phyloP scores from a whole-genome alignment of 129 eudicot species.

The Escallonia rubra region DNA sequence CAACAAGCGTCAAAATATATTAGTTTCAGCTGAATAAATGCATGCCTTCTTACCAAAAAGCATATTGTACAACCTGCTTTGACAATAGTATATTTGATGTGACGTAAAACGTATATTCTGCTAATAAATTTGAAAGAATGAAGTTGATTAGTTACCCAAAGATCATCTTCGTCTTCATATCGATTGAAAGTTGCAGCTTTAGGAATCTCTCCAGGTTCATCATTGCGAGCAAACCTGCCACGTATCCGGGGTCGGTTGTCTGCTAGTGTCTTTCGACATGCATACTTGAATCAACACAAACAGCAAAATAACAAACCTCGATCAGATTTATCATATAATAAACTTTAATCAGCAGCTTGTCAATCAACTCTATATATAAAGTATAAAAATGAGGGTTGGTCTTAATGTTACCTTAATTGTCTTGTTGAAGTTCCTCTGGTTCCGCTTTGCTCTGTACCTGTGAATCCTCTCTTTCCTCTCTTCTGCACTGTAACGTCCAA shows the following conservation, averaged over 20 bases:
- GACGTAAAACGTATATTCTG: too few relatives aligned
- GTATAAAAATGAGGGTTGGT: too few relatives aligned
- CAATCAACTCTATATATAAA: too few relatives aligned
- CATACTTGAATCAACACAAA: slow-evolving; percentile 39
- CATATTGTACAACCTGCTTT: too few relatives aligned
- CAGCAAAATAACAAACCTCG: neutral
- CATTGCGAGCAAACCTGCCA: slow-evolving; percentile 90
- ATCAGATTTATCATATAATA: slow-evolving; percentile 3
- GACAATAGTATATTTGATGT: too few relatives aligned
- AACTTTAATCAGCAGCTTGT: neutral
- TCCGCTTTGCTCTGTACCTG: slow-evolving; percentile 82
- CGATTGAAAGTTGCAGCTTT: slow-evolving; percentile 41
- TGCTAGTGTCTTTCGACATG: slow-evolving; percentile 91
- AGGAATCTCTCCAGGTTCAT: slow-evolving; percentile 59
- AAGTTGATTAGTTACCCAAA: slow-evolving; percentile 49
- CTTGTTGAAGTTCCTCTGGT: slow-evolving; percentile 81
- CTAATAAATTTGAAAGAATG: neutral
- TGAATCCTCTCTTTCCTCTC: slow-evolving; percentile 84
- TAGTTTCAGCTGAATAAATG: too few relatives aligned
- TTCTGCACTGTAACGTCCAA: slow-evolving; percentile 74
- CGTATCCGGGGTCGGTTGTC: slow-evolving; percentile 86
- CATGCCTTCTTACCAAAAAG: too few relatives aligned
- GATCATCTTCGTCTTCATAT: slow-evolving; percentile 67
- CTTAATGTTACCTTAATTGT: slow-evolving; percentile 68
- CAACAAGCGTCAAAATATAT: slow-evolving; percentile 15